phyloP scores from a whole-genome alignment of 306 rosid species.

The Quillaja saponaria region DNA sequence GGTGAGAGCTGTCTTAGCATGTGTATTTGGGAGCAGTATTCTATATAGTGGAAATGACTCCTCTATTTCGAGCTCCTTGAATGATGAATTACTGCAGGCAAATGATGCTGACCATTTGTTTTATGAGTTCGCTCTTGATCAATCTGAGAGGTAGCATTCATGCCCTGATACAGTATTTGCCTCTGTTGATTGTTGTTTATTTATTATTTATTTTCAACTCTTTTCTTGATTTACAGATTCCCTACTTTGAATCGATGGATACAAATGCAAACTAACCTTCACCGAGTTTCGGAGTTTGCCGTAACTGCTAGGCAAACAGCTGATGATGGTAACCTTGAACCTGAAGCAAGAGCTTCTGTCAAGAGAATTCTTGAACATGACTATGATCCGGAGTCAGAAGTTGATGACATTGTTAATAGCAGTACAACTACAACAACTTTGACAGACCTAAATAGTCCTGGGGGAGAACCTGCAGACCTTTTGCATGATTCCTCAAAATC shows the following conservation, averaged over 20 bases:
- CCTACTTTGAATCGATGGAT: slow-evolving; percentile 98
- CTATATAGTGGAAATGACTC: slow-evolving; percentile 72
- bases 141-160: slow-evolving; percentile 80
- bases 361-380: slow-evolving; percentile 87
- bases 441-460: slow-evolving; percentile 53
- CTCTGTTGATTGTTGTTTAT: slow-evolving; percentile 5
- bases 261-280: slow-evolving; percentile 98
- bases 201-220: slow-evolving; percentile 27
- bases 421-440: slow-evolving; percentile 51
- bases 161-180: slow-evolving; percentile 11
- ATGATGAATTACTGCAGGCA: slow-evolving; percentile 69
- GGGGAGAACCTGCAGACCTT: slow-evolving; percentile 50
- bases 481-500: slow-evolving; percentile 67
- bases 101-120: slow-evolving; percentile 82
- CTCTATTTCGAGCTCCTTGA: slow-evolving; percentile 75
- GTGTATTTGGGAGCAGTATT: slow-evolving; percentile 93
- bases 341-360: slow-evolving; percentile 67
- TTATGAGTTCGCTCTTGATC: slow-evolving; percentile 98
- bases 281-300: slow-evolving; percentile 93
- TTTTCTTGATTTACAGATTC: slow-evolving; percentile 57
- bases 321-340: slow-evolving; percentile 40
- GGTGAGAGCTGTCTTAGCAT: slow-evolving; percentile 93
- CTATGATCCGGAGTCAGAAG: slow-evolving; percentile 80
- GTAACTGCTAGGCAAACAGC: slow-evolving; percentile 68
- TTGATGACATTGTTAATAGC: slow-evolving; percentile 71